Base-by-base conservation (phyloP, 768 basidiomycete genomes). In the Rhizopogon vinicolor region DNA sequence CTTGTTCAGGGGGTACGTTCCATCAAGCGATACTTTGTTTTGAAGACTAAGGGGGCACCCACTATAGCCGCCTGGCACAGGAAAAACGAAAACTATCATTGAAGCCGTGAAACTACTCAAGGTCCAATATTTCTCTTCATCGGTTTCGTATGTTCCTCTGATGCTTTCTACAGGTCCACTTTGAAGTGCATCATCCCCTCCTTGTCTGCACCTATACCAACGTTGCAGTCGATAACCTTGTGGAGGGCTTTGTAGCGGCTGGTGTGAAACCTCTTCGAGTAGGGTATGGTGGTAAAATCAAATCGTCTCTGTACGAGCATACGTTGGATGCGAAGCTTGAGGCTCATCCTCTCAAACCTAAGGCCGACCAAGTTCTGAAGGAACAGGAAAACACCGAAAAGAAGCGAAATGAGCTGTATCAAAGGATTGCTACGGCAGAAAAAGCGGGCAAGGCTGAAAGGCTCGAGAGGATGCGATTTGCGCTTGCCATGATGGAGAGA, bases 121-220 rank as follows among this genome's bases (percentile, higher is more conserved):
- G 78, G 84, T 85, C 49, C 18, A 60, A 43, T 16, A 28, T 41
- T 13, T 37, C 16, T 4, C 13, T 18, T 9, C 31, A 29, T 28
- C 2, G 4, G 3, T 12, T 16, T 39, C 40, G 33, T n/a, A 7
- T 16, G 5, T 28, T 40, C 37, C 25, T 52, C n/a, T 51, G 22
- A 54, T 16, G 8, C 44, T 40, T 31, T 44, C 41, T 51, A 57
- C 65, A 92, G 86, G 66, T 72, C 3, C 83, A 92, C 64, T 98
- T 94, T 67, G 78, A 87, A 67, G 84, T 95, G 9, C 82, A 89
- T 5, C 82, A 89, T 37, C 93, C 93, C 1, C 75, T 96, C 41
- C 80, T 98, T 13, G 87, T 96, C n/a, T 91, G 91, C 68, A 94
- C 94, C 0, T 96, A 91, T 65, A 97, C 95, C 41, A 95, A 97